phyloP scores from a whole-genome alignment of 2,329 filamentous ascomycete species.

The Hypoxylon sp. region DNA sequence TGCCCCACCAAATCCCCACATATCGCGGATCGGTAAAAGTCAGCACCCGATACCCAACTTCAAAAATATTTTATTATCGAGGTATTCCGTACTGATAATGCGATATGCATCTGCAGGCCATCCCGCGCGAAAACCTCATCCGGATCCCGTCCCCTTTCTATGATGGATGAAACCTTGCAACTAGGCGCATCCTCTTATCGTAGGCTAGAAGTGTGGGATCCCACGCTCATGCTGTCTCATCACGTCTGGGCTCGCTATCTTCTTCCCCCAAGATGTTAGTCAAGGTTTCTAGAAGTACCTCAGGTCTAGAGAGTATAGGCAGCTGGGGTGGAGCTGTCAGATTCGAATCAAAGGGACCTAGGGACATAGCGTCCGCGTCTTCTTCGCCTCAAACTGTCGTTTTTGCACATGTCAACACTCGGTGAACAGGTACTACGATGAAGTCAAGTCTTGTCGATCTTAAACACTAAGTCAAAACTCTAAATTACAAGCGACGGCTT shows the following conservation, averaged over 20 bases:
- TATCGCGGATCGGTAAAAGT: background rate
- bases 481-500: background rate
- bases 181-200: background rate
- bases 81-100: background rate
- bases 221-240: background rate
- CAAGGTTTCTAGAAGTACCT: background rate
- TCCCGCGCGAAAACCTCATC: background rate
- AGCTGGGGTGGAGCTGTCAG: constrained; percentile 9
- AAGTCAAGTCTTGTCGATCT: background rate
- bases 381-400: constrained; percentile 7
- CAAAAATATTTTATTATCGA: too few species aligned
- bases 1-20: background rate
- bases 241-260: background rate
- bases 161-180: background rate
- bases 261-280: background rate
- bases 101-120: background rate
- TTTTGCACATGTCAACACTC: constrained; percentile 19
- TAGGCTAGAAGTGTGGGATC: background rate
- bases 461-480: background rate
- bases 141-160: background rate
- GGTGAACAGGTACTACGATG: background rate
- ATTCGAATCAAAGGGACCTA: constrained; percentile 14
- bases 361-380: constrained; percentile 12
- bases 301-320: background rate
- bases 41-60: background rate